These are phyloP conservation scores for Gynandropsis gynandra DNA, from an alignment of 345 rosid genomes.

Conservation along the genomic window DNA sequence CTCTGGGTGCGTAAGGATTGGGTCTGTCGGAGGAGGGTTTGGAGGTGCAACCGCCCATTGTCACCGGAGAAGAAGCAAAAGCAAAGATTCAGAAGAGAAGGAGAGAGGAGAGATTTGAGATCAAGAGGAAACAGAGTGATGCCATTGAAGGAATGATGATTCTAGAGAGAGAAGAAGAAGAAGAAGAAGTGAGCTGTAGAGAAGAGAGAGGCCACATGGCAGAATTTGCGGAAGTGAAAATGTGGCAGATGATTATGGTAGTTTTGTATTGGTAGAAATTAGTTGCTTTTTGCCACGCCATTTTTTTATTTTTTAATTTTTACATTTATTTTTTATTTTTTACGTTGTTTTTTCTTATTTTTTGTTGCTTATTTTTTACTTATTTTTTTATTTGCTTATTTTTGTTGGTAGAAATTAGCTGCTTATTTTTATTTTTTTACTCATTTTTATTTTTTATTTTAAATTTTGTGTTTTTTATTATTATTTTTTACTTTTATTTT, in stretches of 20 bases:
- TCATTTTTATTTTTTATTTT: too few species aligned
- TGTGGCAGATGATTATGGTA: constrained; percentile 20
- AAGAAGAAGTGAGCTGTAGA: neutral
- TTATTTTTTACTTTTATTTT: too few species aligned
- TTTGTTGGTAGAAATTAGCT: too few species aligned
- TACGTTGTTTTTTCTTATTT: constrained; percentile 8
- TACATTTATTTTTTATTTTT: constrained; percentile 12
- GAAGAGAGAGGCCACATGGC: constrained; percentile 13
- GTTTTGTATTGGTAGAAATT: constrained; percentile 13
- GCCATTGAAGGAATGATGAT: constrained; percentile 8
- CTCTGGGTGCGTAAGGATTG: constrained; percentile 53
- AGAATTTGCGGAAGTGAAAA: constrained; percentile 12
- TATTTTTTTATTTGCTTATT: neutral
- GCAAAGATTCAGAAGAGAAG: neutral
- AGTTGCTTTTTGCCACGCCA: constrained; percentile 21
- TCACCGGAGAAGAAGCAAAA: constrained; percentile 16
- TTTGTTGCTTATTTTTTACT: neutral
- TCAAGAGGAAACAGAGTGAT: constrained; percentile 1
- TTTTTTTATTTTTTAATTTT: constrained; percentile 15
- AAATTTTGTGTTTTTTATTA: too few species aligned
- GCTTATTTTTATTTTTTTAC: too few species aligned
- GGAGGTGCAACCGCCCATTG: constrained; percentile 76
- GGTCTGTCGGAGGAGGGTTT: constrained; percentile 45
- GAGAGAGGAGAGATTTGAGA: too few species aligned
- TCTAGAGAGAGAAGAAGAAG: constrained; percentile 6